Base-by-base conservation (phyloP, 2,329 filamentous ascomycete species). In the Pseudocercospora fuligena region DNA sequence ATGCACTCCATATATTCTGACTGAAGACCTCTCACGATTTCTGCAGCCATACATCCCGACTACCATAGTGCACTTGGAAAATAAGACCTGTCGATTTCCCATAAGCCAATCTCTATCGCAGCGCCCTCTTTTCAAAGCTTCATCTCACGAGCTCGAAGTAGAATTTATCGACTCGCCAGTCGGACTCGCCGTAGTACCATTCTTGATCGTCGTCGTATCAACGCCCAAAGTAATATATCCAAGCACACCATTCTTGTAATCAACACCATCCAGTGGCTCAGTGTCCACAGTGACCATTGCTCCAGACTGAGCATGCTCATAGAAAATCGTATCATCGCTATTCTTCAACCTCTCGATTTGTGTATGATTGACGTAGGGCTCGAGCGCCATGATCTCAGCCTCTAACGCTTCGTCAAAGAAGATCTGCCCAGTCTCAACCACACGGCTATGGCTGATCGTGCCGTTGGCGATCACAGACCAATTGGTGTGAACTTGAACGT, bases 401-500 rank as follows among this genome's bases (percentile, higher is more conserved):
- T 49, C 33, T 2, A 68, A 49, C 8, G 43, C 54, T 31, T 65
- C 66, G 11, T 47, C 54, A 12, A 68, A 54, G 63, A 68, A 68
- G 21, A 68, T 65, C 59, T 68, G 66, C 7, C 62, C 66, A 4
- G 66, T 68, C 33, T 68, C 66, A 21, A 65, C 56, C 19, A 68
- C 59, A 2, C 62, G 49, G 19, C 66, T 61, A 7, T 23, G n/a
- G 43, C 33, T 47, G 19, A 65, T 49, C n/a, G 63, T 63, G 16
- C 66, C 66, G 31, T 68, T 68, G 9, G 27, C 19, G 11, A 53
- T 66, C 8, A 68, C 60, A 36, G 49, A 61, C 66, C 66, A 68
- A 23, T 66, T 25, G n/a, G 63, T 58, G 63, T 68, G 56, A 2
- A 64, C 66, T 46, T 68, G 66, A 14, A 59, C 60, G 57, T 68